Percentiles rank a stretch among this genome's conserved stretches.
These are phyloP conservation scores for Fusarium coffeatum DNA, from an alignment of 2,329 filamentous ascomycete genomes.

Conservation along the genomic window DNA sequence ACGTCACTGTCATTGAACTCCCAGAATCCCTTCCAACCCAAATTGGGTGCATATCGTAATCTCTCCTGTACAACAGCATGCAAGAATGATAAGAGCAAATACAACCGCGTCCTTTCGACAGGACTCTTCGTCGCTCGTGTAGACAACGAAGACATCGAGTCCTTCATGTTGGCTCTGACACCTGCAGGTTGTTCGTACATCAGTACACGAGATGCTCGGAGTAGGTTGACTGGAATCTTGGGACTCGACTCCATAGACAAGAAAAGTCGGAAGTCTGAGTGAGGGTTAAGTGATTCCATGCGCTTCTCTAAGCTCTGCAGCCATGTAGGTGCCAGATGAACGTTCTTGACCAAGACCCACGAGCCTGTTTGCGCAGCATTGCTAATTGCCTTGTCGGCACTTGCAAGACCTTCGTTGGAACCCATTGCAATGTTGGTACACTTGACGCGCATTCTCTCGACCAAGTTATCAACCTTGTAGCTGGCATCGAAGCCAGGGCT, in stretches of 20 bases:
- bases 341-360: conserved; percentile 99
- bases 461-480: conserved; percentile 97
- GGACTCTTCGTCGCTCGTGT: conserved; percentile 81
- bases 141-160: conserved; percentile 87
- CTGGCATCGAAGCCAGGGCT: conserved; percentile 97
- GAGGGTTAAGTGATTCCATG: conserved; percentile 93
- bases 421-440: conserved; percentile 99
- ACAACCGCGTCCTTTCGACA: conserved; percentile 89
- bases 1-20: conserved; percentile 99
- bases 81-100: conserved; percentile 91
- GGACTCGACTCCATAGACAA: conserved; percentile 97
- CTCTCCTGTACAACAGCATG: conserved; percentile 97
- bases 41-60: conserved; percentile 88
- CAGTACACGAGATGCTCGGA: conserved; percentile 91
- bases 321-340: conserved; percentile 95
- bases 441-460: conserved; percentile 81
- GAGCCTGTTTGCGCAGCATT: conserved; percentile 91
- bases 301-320: conserved; percentile 97
- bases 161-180: conserved; percentile 98
- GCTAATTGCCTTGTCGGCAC: conserved; percentile 93
- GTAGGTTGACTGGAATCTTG: conserved; percentile 95
- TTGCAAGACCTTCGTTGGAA: conserved; percentile 91
- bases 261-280: conserved; percentile 93
- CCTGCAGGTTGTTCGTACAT: conserved; percentile 99
- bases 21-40: conserved; percentile 99